These are phyloP conservation scores for Delonix regia DNA, from an alignment of 306 rosid genomes.

Conservation along the genomic window DNA sequence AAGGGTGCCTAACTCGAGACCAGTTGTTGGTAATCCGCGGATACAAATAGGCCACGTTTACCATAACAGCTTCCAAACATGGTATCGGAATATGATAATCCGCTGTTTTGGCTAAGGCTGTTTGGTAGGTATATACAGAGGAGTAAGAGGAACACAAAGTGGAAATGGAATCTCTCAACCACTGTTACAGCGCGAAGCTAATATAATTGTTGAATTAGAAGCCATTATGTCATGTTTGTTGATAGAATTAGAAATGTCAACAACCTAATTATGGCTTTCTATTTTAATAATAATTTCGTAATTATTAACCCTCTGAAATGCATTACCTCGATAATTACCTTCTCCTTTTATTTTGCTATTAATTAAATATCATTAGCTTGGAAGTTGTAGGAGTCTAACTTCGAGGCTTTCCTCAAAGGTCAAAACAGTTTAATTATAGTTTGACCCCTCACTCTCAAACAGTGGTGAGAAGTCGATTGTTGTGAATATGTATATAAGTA, in stretches of 20 bases:
- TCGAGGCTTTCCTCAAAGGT: not conserved
- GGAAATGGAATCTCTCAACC: conserved; percentile 32
- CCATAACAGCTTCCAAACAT: not conserved
- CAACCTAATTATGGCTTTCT: conserved; percentile 33
- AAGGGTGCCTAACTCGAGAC: conserved; percentile 42
- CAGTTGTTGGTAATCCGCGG: conserved; percentile 35
- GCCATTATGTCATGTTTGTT: conserved; percentile 31
- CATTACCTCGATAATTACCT: not conserved
- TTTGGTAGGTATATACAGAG: conserved; percentile 30
- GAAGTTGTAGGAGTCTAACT: not conserved
- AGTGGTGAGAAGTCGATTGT: not conserved
- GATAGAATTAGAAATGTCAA: conserved; percentile 34
- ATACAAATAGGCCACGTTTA: conserved; percentile 41
- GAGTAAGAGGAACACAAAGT: not conserved
- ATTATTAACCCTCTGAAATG: conserved; percentile 31
- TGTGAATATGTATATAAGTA: not conserved
- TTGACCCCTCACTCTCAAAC: not conserved
- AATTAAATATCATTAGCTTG: not conserved
- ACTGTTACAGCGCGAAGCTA: conserved; percentile 14
- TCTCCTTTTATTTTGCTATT: not conserved
- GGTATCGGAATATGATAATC: not conserved
- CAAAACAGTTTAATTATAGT: not conserved
- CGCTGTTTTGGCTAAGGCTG: not conserved
- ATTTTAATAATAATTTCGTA: conserved; percentile 8
- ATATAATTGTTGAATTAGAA: conserved; percentile 22